Conservation (phyloP, 2,329 filamentous ascomycete genomes). For the Didymosphaeria variabile region DNA sequence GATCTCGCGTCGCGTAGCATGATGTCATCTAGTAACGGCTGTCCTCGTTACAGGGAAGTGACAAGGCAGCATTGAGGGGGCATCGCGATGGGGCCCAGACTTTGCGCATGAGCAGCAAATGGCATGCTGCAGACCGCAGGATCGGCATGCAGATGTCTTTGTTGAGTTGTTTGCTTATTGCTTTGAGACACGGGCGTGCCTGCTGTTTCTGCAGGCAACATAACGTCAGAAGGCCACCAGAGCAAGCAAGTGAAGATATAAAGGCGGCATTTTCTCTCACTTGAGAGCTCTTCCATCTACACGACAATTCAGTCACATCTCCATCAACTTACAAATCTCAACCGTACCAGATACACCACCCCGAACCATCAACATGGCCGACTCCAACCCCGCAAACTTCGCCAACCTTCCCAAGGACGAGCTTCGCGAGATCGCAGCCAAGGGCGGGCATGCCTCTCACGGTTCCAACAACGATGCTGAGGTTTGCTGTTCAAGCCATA, state of each 20-base stretch:
- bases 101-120: conserved; percentile 15
- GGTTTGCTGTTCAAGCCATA: background rate
- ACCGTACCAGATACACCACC: conserved; percentile 8
- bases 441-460: conserved; percentile 58
- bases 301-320: conserved; percentile 1
- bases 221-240: conserved; percentile 31
- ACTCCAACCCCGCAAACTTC: conserved; percentile 61
- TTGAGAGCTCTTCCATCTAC: background rate
- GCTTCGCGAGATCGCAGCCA: conserved; percentile 58
- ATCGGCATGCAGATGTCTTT: conserved; percentile 15
- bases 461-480: conserved; percentile 24
- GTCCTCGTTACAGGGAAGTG: conserved; percentile 13
- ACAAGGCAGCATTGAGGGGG: conserved; percentile 13
- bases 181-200: conserved; percentile 14
- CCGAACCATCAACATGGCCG: conserved; percentile 40
- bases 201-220: conserved; percentile 23
- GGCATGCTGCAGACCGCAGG: background rate
- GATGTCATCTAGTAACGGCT: conserved; percentile 15
- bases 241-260: conserved; percentile 18
- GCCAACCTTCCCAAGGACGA: conserved; percentile 62
- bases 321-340: conserved; percentile 10
- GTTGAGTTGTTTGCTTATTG: conserved; percentile 16
- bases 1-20: conserved; percentile 3
- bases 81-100: conserved; percentile 4
- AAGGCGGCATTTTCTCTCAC: conserved; percentile 6